A percentile compares a stretch with the other conserved stretches of the same genome.
Evolutionary conservation across 129 eudicot species (phyloP).

Genomic region (Logfia minima): DNA sequence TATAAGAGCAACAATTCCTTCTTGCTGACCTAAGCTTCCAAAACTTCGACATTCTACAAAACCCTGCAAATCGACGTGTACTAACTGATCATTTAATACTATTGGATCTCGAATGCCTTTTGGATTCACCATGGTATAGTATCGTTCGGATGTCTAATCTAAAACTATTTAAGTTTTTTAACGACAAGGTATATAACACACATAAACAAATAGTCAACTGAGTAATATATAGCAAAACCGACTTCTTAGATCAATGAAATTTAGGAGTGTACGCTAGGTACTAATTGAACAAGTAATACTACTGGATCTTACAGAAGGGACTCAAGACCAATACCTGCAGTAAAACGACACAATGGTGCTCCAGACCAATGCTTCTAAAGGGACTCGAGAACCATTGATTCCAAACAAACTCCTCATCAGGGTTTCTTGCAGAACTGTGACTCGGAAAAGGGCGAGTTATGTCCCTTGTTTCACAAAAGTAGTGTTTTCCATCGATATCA

Average conservation of each 20-base stretch:
- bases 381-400: conserved; percentile 84
- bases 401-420: conserved; percentile 99
- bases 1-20: conserved; percentile 85
- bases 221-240: not conserved
- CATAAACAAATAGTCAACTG: not conserved
- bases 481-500: conserved; percentile 90
- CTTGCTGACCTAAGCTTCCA: conserved; percentile 87
- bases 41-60: conserved; percentile 88
- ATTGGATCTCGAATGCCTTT: not conserved
- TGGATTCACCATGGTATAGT: too few relatives aligned
- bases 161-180: not conserved
- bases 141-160: too few relatives aligned
- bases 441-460: conserved; percentile 93
- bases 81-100: conserved; percentile 18
- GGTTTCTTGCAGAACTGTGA: conserved; percentile 53
- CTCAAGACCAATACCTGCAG: conserved; percentile 59
- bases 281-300: not conserved
- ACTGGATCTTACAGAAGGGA: not conserved
- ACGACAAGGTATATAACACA: conserved; percentile 8
- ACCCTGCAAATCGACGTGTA: conserved; percentile 54
- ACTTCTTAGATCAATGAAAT: not conserved
- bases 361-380: conserved; percentile 76
- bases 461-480: conserved; percentile 90
- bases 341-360: conserved; percentile 74
- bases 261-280: not conserved